These are phyloP conservation scores for Antarctomyces pellizariae DNA, from an alignment of 495 filamentous ascomycete genomes.

Conservation along the genomic window DNA sequence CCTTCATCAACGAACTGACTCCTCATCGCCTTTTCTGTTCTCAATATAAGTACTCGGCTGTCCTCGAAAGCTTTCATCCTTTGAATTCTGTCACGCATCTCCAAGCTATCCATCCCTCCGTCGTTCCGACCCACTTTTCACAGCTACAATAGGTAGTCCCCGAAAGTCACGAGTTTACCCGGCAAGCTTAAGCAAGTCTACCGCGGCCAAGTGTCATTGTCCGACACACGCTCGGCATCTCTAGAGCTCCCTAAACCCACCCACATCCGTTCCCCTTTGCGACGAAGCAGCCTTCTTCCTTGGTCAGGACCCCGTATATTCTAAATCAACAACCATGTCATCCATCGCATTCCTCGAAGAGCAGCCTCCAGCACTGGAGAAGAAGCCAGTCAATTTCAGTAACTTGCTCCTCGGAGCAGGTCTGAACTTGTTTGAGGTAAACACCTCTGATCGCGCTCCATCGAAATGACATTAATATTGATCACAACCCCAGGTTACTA, in stretches of 20 bases:
- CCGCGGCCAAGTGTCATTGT: no score
- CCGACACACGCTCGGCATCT: no score
- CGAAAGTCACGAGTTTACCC: no score
- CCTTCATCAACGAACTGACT: no score
- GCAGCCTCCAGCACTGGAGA: conserved; percentile 52
- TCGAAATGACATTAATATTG: conserved; percentile 1
- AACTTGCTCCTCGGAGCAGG: conserved; percentile 91
- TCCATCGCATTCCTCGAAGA: conserved; percentile 28
- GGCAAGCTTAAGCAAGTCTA: no score
- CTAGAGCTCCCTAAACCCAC: conserved; percentile 6
- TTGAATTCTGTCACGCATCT: no score
- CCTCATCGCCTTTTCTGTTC: no score
- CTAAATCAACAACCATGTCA: conserved; percentile 29
- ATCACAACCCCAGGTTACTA: conserved; percentile 46
- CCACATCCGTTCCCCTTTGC: conserved; percentile 21
- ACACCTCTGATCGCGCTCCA: conserved; percentile 5
- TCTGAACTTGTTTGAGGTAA: conserved; percentile 88
- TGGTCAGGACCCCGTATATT: conserved; percentile 67
- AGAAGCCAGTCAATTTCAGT: conserved; percentile 99
- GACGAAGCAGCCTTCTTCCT: conserved; percentile 72
- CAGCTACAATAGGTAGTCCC: no score
- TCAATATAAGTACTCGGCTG: no score
- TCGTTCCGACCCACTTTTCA: no score
- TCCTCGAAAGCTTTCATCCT: no score
- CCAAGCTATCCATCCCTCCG: no score